Base-by-base conservation (phyloP, 2,329 filamentous ascomycete genomes). In the Hypomyces rosellus region DNA sequence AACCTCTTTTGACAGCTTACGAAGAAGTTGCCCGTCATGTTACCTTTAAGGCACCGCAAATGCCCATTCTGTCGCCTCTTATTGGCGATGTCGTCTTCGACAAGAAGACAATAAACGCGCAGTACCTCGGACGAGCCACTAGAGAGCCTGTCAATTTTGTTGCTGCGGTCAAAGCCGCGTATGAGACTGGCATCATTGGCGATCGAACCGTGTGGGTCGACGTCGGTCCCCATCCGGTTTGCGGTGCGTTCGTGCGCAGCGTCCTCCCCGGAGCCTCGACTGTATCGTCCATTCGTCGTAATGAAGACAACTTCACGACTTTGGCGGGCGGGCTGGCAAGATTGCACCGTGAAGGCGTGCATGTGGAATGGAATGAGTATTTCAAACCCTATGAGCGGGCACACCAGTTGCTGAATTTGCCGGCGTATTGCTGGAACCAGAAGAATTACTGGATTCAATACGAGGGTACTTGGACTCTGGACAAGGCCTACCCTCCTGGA, bases 311-410 rank as follows among this genome's bases (percentile, higher is more conserved):
- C 45, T 38, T 37, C n/a, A 22, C 4, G 15, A 30, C 36, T 8
- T 12, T 47, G 11, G 20, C 16, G 15, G 34, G n/a, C 6, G 11
- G 12, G 9, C 34, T 39, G 13, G 45, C 34, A n/a, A 20, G 15
- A 13, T n/a, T 47, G 7, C 25, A 38, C 16, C 69, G 69, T 14
- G 76, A 75, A 13, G 85, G 85, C 48, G 68, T 86, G 12, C 71
- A 76, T 46, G 71, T 89, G 53, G 75, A 84, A 63, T 91, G 86
- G 78, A 79, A 81, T 56, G 85, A 87, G 65, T 85, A 79, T 63
- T 80, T 85, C 57, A 69, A 75, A 49, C 68, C 72, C 54, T 74
- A 74, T 53, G 53, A 56, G 38, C 45, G 56, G 0, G 66, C 64
- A 9, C 44, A 45, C 14, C 33, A 38, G 4, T 39, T 89, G 11